phyloP scores from a whole-genome alignment of 805 yeast species.

The Metahyphopichia silvanorum region DNA sequence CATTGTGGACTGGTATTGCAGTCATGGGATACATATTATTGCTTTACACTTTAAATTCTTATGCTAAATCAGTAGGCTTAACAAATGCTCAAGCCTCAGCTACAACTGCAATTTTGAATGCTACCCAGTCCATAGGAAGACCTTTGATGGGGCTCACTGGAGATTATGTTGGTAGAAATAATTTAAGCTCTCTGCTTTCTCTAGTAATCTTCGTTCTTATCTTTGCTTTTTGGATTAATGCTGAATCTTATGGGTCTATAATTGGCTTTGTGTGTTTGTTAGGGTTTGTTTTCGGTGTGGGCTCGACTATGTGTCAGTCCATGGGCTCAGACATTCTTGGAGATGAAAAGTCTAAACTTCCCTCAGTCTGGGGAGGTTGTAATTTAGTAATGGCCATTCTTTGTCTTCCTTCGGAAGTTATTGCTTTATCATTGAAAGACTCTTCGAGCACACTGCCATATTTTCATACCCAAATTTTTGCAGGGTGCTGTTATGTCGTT shows the following conservation, averaged over 20 bases:
- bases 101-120: slow-evolving; percentile 36
- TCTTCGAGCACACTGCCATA: slow-evolving; percentile 37
- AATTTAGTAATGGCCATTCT: slow-evolving; percentile 29
- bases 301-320: slow-evolving; percentile 21
- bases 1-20: slow-evolving; percentile 35
- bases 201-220: too few relatives aligned
- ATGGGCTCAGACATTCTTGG: slow-evolving; percentile 22
- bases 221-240: slow-evolving; percentile 40
- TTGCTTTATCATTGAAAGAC: slow-evolving; percentile 47
- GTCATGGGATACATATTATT: slow-evolving; percentile 35
- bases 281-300: too few relatives aligned
- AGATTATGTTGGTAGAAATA: slow-evolving; percentile 46
- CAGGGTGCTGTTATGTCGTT: slow-evolving; percentile 48
- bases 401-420: slow-evolving; percentile 49
- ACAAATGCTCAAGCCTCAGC: slow-evolving; percentile 26
- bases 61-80: slow-evolving; percentile 45
- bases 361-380: slow-evolving; percentile 39
- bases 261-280: too few relatives aligned
- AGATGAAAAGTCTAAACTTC: slow-evolving; percentile 15
- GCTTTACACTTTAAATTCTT: slow-evolving; percentile 36
- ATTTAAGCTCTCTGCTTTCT: too few relatives aligned
- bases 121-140: slow-evolving; percentile 48
- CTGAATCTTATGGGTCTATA: slow-evolving; percentile 25
- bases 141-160: slow-evolving; percentile 45
- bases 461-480: slow-evolving; percentile 57